Conservation (phyloP, 2,329 filamentous ascomycete genomes). For the Cytospora piceicola region DNA sequence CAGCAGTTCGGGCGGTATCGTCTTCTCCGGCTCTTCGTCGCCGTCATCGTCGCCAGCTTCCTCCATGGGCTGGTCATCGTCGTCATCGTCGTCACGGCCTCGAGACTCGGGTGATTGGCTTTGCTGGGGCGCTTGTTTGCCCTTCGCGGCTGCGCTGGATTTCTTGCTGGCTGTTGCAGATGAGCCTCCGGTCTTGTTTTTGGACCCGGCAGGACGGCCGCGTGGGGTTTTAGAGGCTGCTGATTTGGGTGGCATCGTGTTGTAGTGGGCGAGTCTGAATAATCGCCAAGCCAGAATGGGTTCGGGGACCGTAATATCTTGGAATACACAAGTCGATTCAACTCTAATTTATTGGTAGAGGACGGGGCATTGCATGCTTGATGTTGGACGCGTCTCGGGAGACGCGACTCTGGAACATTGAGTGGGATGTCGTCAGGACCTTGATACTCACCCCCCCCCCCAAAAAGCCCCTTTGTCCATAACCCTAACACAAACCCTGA, state of each 20-base stretch:
- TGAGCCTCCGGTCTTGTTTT: conserved; percentile 30
- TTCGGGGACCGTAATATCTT: neutral
- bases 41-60: conserved; percentile 37
- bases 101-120: conserved; percentile 31
- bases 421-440: neutral
- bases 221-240: conserved; percentile 41
- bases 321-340: neutral
- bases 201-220: conserved; percentile 39
- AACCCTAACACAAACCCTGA: too few relatives aligned
- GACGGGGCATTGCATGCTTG: neutral
- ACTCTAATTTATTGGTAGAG: neutral
- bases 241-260: conserved; percentile 49
- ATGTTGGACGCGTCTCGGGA: conserved; percentile 14
- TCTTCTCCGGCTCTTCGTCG: conserved; percentile 40
- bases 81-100: conserved; percentile 31
- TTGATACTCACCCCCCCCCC: neutral
- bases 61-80: conserved; percentile 40
- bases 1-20: conserved; percentile 75
- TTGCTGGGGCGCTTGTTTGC: conserved; percentile 24
- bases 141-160: conserved; percentile 18
- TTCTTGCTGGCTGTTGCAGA: conserved; percentile 27
- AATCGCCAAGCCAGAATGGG: neutral
- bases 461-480: too few relatives aligned
- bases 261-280: neutral
- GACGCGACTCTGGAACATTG: conserved; percentile 7